Evolutionary conservation across 441 rosid genomes (phyloP).

Genomic region (Macaranga tanarius): DNA sequence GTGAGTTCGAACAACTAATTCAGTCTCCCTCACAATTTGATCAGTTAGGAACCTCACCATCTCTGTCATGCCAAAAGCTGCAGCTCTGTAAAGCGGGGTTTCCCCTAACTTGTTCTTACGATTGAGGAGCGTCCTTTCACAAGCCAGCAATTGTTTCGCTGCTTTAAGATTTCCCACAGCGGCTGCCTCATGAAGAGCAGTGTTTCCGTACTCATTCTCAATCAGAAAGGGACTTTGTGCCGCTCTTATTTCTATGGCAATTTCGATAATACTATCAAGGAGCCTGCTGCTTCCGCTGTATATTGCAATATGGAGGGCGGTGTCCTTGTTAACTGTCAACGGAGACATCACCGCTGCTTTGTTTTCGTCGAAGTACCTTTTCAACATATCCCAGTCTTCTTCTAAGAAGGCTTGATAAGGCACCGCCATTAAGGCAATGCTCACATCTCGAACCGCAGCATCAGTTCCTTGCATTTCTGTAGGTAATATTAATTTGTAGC

Average conservation of each 20-base stretch:
- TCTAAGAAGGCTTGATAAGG: conserved; percentile 2
- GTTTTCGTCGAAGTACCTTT: not conserved
- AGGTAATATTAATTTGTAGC: not conserved
- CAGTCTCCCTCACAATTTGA: not conserved
- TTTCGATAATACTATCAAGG: not conserved
- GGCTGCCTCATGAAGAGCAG: conserved; percentile 24
- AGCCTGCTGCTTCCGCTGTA: conserved; percentile 8
- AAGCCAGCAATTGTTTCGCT: not conserved
- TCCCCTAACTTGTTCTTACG: not conserved
- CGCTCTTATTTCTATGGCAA: not conserved
- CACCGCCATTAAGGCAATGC: not conserved
- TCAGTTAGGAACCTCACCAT: conserved; percentile 8
- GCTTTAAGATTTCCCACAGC: not conserved
- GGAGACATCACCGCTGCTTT: not conserved
- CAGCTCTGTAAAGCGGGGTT: conserved; percentile 27
- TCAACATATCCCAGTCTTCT: conserved; percentile 5
- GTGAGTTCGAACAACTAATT: not conserved
- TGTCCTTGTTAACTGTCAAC: conserved; percentile 14
- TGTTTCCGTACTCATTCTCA: conserved; percentile 5
- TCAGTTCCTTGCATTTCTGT: not conserved
- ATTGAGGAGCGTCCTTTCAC: not conserved
- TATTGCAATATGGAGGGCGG: conserved; percentile 29
- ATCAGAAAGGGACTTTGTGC: not conserved
- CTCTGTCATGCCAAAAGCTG: conserved; percentile 12
- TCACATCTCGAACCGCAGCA: not conserved